Evolutionary conservation across 208 protist species (phyloP).

Genomic region (Trichomonas vaginalis): DNA sequence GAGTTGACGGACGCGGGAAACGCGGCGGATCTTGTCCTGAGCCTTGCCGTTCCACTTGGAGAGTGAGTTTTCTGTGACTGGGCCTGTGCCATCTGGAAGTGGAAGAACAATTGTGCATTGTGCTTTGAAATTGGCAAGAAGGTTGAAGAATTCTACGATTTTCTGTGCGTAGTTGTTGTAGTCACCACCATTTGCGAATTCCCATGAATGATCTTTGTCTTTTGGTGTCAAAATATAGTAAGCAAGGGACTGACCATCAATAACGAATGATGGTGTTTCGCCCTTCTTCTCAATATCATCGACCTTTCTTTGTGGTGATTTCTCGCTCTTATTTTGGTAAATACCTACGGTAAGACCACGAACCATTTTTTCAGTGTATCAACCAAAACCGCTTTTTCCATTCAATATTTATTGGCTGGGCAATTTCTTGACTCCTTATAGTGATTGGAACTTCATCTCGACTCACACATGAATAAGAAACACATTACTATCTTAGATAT

Average conservation of each 20-base stretch:
- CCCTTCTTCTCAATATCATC: not conserved
- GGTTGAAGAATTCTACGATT: not conserved
- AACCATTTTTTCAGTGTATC: conserved; percentile 14
- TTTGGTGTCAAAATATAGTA: not conserved
- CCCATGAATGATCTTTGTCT: not conserved
- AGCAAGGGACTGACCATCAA: not conserved
- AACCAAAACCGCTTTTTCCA: not conserved
- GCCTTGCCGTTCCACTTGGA: not conserved
- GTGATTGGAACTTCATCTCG: too few species aligned
- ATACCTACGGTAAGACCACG: not conserved
- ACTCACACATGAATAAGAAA: too few species aligned
- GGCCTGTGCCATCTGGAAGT: not conserved
- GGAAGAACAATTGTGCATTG: not conserved
- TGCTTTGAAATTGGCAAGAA: not conserved
- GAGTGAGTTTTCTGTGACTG: not conserved
- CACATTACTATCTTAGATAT: too few species aligned
- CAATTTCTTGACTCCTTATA: too few species aligned
- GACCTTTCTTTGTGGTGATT: not conserved
- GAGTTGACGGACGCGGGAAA: not conserved
- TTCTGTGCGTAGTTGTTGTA: not conserved
- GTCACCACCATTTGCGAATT: not conserved
- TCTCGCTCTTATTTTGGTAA: not conserved
- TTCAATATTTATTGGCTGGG: too few species aligned
- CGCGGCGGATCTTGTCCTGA: not conserved
- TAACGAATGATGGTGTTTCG: not conserved